A percentile compares a stretch with the other conserved stretches of the same genome.
Evolutionary conservation across 257 asterid species (phyloP).

Genomic region (Solanum rostratum): DNA sequence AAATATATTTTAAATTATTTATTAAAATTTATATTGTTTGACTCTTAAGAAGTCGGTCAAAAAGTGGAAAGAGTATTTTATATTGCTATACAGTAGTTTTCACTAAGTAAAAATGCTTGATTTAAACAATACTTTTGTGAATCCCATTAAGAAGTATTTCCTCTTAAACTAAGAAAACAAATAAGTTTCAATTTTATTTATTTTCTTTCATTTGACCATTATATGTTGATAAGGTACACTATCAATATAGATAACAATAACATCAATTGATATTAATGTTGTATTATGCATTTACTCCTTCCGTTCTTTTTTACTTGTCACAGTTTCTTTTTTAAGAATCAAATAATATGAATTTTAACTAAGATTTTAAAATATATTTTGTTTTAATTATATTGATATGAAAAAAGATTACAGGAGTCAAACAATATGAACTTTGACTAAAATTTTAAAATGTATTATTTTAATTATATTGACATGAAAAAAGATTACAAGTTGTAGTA

Average conservation of each 20-base stretch:
- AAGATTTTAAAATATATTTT: too few species aligned
- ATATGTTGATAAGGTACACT: background rate
- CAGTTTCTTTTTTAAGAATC: too few species aligned
- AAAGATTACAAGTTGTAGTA: too few species aligned
- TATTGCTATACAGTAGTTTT: background rate
- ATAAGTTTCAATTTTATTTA: background rate
- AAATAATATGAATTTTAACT: rapidly evolving
- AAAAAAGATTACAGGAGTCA: background rate
- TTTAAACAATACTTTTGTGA: background rate
- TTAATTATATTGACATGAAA: too few species aligned
- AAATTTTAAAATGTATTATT: too few species aligned
- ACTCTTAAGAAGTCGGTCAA: too few species aligned
- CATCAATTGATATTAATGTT: background rate
- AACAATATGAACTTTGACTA: background rate
- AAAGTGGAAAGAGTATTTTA: too few species aligned
- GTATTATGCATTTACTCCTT: background rate
- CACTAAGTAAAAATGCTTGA: background rate
- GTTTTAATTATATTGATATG: too few species aligned
- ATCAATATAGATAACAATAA: background rate
- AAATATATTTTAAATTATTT: too few species aligned
- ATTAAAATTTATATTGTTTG: too few species aligned
- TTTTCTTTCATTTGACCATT: background rate
- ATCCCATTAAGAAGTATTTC: background rate
- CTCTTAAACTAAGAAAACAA: background rate
- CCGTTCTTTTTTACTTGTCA: too few species aligned